Evolutionary conservation across 345 rosid species (phyloP).

Genomic region (Fremontodendron californicum): DNA sequence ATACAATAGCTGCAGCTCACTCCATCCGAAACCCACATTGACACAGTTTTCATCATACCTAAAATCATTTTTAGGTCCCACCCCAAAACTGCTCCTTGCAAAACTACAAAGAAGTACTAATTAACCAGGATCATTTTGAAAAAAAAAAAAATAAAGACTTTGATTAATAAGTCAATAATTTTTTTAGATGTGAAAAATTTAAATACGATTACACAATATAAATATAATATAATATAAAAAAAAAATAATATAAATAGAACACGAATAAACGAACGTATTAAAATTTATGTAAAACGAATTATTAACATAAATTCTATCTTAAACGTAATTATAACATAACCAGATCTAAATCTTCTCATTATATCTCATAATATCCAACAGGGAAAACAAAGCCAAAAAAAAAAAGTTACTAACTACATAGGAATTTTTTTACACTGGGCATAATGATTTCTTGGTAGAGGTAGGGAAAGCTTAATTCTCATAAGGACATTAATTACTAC

Average conservation of each 20-base stretch:
- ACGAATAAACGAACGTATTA: too few species aligned
- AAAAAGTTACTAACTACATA: neutral
- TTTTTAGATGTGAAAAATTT: too few species aligned
- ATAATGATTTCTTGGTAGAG: neutral
- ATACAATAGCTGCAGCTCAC: neutral
- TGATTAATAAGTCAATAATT: neutral
- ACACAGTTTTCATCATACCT: neutral
- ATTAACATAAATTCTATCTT: too few species aligned
- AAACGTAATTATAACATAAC: too few species aligned
- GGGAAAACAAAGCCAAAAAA: neutral
- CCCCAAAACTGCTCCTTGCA: slow-evolving; percentile 21
- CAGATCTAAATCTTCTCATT: too few species aligned
- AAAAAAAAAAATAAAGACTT: neutral
- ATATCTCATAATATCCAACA: neutral
- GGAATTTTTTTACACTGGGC: slow-evolving; percentile 19
- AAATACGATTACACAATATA: too few species aligned
- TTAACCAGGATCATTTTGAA: neutral
- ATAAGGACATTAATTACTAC: neutral
- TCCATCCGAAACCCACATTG: slow-evolving; percentile 6
- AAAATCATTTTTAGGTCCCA: too few species aligned
- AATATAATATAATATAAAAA: too few species aligned
- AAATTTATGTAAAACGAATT: too few species aligned
- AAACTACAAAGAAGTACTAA: slow-evolving; percentile 8
- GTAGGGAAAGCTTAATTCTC: neutral
- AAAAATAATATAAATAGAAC: too few species aligned